Conservation (phyloP, 2,329 filamentous ascomycete species). For the Trichophyton verrucosum region DNA sequence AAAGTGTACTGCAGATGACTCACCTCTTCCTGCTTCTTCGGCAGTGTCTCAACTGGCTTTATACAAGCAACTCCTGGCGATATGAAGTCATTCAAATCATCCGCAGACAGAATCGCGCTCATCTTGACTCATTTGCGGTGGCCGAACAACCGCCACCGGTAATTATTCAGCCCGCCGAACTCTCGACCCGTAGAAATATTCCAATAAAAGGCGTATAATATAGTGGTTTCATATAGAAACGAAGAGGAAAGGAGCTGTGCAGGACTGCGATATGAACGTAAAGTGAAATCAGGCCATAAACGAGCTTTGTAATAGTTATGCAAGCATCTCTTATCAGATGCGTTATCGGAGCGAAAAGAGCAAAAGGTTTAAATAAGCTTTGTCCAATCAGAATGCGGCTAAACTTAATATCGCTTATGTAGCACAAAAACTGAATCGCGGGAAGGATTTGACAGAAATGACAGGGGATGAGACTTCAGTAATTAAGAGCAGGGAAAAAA, state of each 20-base stretch:
- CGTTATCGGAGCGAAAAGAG: not conserved
- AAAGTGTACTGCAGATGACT: constrained; percentile 7
- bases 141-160: not conserved
- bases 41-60: constrained; percentile 89
- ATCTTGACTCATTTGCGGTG: constrained; percentile 40
- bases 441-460: not conserved
- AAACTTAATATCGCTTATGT: not conserved
- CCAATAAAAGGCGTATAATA: not conserved
- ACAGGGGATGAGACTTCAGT: not conserved
- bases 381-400: not conserved
- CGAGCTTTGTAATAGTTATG: not conserved
- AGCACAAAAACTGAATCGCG: not conserved
- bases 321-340: not conserved
- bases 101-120: constrained; percentile 93
- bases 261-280: not conserved
- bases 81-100: constrained; percentile 98
- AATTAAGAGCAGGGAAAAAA: not conserved
- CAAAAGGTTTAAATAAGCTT: not conserved
- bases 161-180: too few species aligned
- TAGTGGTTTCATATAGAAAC: not conserved
- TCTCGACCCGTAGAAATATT: not conserved
- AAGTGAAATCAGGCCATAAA: not conserved
- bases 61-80: constrained; percentile 95
- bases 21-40: constrained; percentile 44
- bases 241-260: not conserved